These are phyloP conservation scores for Eremochloa ophiuroides DNA, from an alignment of 176 grass and related monocot species.

Conservation along the genomic window DNA sequence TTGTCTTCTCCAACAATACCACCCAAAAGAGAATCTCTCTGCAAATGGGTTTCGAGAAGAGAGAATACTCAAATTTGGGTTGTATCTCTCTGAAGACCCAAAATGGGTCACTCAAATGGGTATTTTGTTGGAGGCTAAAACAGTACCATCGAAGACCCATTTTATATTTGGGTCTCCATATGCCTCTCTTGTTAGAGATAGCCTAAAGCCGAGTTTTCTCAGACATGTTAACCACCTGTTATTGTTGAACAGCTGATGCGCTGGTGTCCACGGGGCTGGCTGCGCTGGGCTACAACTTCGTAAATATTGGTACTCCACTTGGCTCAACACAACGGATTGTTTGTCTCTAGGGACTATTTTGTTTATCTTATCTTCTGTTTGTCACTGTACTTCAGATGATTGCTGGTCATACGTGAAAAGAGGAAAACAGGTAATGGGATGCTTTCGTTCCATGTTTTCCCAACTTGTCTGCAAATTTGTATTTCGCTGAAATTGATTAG, in stretches of 20 bases:
- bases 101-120: no score
- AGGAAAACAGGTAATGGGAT: slow-evolving; percentile 46
- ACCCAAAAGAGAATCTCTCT: no score
- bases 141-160: no score
- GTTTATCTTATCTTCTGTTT: not conserved
- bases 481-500: not conserved
- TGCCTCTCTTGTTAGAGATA: no score
- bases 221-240: not conserved
- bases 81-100: no score
- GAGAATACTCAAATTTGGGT: no score
- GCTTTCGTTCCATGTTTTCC: not conserved
- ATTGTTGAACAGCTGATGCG: slow-evolving; percentile 68
- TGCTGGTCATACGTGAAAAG: slow-evolving; percentile 71
- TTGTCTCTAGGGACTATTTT: not conserved
- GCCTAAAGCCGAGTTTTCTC: not conserved
- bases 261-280: slow-evolving; percentile 77
- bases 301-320: slow-evolving; percentile 71
- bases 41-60: no score
- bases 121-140: no score
- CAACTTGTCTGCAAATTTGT: not conserved
- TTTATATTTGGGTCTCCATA: no score
- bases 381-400: slow-evolving; percentile 63
- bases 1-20: no score
- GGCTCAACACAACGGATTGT: not conserved
- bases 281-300: slow-evolving; percentile 66